A percentile compares a stretch with the other conserved stretches of the same genome.
Evolutionary conservation across 2,329 filamentous ascomycete genomes (phyloP).

Genomic region (Scortechinia acanthostroma): DNA sequence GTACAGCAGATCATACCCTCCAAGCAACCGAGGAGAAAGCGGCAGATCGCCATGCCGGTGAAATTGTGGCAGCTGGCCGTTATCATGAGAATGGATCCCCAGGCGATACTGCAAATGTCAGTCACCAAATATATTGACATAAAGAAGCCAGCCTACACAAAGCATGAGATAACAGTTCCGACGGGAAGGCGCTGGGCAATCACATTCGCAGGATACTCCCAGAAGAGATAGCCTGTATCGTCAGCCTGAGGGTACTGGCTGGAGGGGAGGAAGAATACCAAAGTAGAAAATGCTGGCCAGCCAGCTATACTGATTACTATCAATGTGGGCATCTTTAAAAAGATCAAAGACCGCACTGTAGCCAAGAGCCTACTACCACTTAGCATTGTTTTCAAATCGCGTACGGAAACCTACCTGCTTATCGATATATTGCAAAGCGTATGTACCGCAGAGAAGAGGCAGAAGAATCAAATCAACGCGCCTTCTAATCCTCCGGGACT

Average conservation of each 20-base stretch:
- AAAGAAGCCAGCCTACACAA: not conserved
- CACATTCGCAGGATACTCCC: not conserved
- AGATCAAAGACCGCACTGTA: conserved; percentile 49
- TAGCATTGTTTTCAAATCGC: not conserved
- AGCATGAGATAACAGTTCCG: not conserved
- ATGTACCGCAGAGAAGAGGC: conserved; percentile 40
- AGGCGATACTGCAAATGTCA: conserved; percentile 14
- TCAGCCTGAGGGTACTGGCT: not conserved
- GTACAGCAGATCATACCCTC: too few relatives aligned
- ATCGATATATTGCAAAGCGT: conserved; percentile 44
- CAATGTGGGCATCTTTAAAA: conserved; percentile 36
- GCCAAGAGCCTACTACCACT: conserved; percentile 23
- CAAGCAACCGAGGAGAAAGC: conserved; percentile 35
- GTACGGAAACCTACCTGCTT: conserved; percentile 30
- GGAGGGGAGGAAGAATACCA: conserved; percentile 11
- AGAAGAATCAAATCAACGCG: conserved; percentile 41
- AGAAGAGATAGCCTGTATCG: not conserved
- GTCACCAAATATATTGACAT: too few relatives aligned
- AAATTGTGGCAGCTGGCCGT: conserved; percentile 31
- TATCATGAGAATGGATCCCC: conserved; percentile 29
- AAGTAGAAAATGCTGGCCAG: conserved; percentile 48
- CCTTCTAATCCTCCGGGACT: conserved; percentile 19
- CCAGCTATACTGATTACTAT: conserved; percentile 38
- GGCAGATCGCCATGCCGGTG: conserved; percentile 28
- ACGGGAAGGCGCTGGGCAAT: not conserved